Evolutionary conservation across 2,329 filamentous ascomycete genomes (phyloP), one percentile per base, ranked within the genome.

Genomic region (Alternaria sp.): DNA sequence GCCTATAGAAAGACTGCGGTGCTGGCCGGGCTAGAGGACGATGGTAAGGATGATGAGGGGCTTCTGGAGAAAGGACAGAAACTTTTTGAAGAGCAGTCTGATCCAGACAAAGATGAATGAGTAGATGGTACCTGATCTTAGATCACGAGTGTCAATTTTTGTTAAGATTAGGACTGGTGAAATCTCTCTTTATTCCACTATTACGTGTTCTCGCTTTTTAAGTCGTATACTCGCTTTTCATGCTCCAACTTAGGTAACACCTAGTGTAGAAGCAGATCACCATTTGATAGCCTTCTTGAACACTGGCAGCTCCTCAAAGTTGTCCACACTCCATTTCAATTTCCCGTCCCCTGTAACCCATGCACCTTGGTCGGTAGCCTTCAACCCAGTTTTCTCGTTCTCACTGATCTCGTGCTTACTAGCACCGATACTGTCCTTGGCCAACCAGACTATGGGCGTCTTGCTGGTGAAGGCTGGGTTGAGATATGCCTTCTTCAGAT

Each of bases 381-480:
- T 66, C 44, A 79, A 52, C 2, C 71, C 75, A 7, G 44, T 62
- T 24, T 69, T 64, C 51, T 75, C 73, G 51, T 72, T 75, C 62
- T 76, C 72, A 16, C 62, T 59, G 9, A 75, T 65, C 49, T 76
- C 74, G 7, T 63, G 70, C 60, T 75, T 72, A 43, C 69, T 76
- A 5, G 74, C 73, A 14, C 74, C 73, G 58, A 75, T 72, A 18
- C 65, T 62, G 43, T 79, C 76, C 48, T 59, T 72, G 18, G 75
- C 68, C 18, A 79, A 26, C 75, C 76, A 78, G 7, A 78, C 63
- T n/a, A 74, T 32, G 0, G 76, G 74, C 41, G 74, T 75, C 42
- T 65, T 65, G 42, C 70, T 75, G n/a, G 73, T 72, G 26, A 74
- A 74, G 30, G 71, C 75, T 3, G 76, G 76, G 49, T 79, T 72